phyloP scores from a whole-genome alignment of 2,329 filamentous ascomycete genomes.

The Exophiala aquamarina region DNA sequence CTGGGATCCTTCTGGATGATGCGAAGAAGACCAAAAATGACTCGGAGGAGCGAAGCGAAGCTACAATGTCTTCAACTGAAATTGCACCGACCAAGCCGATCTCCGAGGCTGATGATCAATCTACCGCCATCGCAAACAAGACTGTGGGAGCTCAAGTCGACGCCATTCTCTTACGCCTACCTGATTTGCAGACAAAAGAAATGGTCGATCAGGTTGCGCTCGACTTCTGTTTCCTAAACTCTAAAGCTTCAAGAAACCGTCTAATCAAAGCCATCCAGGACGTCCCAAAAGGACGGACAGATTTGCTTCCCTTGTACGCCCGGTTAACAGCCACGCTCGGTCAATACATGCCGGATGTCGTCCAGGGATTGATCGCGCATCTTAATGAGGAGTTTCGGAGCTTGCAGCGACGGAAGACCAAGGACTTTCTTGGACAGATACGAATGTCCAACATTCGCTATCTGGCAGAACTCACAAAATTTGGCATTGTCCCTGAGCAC shows the following conservation, averaged over 20 bases:
- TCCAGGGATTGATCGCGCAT: conserved; percentile 85
- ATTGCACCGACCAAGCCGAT: conserved; percentile 50
- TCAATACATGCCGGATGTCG: conserved; percentile 91
- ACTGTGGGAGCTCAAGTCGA: conserved; percentile 97
- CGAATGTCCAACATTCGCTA: conserved; percentile 96
- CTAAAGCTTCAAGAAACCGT: conserved; percentile 93
- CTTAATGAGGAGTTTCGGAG: conserved; percentile 96
- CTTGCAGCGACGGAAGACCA: conserved; percentile 92
- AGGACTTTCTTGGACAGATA: conserved; percentile 94
- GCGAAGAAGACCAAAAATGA: conserved; percentile 83
- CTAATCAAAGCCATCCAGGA: conserved; percentile 91
- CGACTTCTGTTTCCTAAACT: conserved; percentile 98
- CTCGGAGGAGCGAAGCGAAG: conserved; percentile 75
- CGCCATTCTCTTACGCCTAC: conserved; percentile 80
- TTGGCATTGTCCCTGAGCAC: conserved; percentile 95
- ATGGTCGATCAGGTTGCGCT: conserved; percentile 87
- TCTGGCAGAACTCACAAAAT: conserved; percentile 94
- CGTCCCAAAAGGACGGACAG: conserved; percentile 88
- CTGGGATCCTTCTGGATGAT: conserved; percentile 88
- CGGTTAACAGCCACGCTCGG: conserved; percentile 89
- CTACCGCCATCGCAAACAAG: conserved; percentile 94
- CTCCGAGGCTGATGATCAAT: conserved; percentile 72
- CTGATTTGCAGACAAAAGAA: conserved; percentile 89
- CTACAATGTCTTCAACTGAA: conserved; percentile 52
- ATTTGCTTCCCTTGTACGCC: conserved; percentile 88